Conservation (phyloP, 768 basidiomycete genomes). For the Guyanaporus albipodus region DNA sequence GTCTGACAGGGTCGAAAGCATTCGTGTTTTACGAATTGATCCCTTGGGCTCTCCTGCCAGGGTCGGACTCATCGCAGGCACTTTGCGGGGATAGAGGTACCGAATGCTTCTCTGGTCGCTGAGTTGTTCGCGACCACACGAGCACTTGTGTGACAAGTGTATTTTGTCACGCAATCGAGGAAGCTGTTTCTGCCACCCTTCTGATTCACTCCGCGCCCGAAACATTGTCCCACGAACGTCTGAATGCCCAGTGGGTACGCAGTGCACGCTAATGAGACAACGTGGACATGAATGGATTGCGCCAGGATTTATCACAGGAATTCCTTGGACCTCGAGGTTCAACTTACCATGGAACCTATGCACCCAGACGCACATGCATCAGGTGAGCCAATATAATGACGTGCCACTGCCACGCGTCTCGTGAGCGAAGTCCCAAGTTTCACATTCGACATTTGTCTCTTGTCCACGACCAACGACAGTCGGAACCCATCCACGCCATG, state of each 20-base stretch:
- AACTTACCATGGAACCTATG: not conserved
- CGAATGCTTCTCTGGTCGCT: not conserved
- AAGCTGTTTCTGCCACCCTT: too few species aligned
- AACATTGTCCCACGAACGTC: too few species aligned
- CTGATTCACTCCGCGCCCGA: too few species aligned
- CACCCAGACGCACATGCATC: constrained; percentile 1
- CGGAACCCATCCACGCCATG: constrained; percentile 18
- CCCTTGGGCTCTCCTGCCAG: not conserved
- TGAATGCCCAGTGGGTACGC: too few species aligned
- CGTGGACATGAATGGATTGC: not conserved
- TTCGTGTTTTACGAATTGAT: not conserved
- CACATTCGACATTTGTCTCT: not conserved
- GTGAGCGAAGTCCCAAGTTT: not conserved
- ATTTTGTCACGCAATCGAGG: not conserved
- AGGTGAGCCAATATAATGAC: not conserved
- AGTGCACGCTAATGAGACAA: too few species aligned
- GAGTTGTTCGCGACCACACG: not conserved
- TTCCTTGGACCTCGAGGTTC: not conserved
- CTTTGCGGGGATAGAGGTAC: too few species aligned
- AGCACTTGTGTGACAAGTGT: too few species aligned
- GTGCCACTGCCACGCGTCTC: constrained; percentile 4
- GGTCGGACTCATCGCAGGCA: not conserved
- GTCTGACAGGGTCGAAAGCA: not conserved
- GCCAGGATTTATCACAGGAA: not conserved
- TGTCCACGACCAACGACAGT: constrained; percentile 9